Evolutionary conservation across 805 yeast genomes (phyloP), one percentile per base, ranked within the genome.

Genomic region (Yarrowia porcina): DNA sequence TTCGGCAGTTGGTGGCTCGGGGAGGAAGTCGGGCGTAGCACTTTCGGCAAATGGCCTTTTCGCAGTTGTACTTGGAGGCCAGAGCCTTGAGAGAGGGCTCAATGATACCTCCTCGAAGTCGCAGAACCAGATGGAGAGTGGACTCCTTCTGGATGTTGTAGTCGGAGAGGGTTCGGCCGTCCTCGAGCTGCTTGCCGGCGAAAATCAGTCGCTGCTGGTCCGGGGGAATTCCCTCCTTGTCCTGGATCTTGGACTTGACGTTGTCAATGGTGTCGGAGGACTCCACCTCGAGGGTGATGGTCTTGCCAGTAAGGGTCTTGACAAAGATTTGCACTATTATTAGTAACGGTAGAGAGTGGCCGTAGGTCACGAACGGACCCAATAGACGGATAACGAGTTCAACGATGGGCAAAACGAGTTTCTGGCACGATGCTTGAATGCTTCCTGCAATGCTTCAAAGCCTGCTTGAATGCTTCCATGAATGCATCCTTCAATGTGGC

Each of bases 1-100:
- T 94, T 87, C 99, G 91, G 88, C 99, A 94, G 97, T 94, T 94
- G 83, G 98, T 94, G 76, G 99, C 99, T 89, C 98, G 96, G 83
- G 99, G 97, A 79, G 99, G 99, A 79, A 94, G 92, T 87, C 99
- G 94, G 76, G 99, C 97, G 88, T 94, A 94, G 86, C 99, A 94
- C 81, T 92, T 90, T 84, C 99, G 96, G 88, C 99, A 94, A 80
- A 94, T 93, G 72, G 97, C 80, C 84, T 94, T 94, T 72, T 94
- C 99, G 87, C 98, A 94, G 96, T 94, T 94, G 93, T 89, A 94
- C 85, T 94, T 94, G 79, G 97, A 90, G 81, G 99, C 99, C 77
- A 94, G 87, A 75, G 93, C 97, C 85, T 93, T 94, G 77, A 94
- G 88, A 76, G 97, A 91, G 84, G 99, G 99, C 86, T 94, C 99